Evolutionary conservation across 2,329 filamentous ascomycete genomes (phyloP).

Genomic region (Dactylonectria macrodidyma): DNA sequence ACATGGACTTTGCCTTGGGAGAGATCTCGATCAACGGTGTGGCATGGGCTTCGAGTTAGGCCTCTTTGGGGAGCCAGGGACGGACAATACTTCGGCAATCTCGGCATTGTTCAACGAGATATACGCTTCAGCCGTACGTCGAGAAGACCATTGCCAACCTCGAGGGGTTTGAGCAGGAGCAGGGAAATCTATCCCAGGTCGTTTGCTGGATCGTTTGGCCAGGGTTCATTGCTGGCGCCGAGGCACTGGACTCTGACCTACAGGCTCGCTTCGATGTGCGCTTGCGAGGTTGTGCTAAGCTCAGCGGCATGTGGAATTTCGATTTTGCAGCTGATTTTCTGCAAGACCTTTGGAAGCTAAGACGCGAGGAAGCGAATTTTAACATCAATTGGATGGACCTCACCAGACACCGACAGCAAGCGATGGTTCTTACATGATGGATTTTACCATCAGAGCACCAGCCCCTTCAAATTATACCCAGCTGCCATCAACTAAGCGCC

Average conservation of each 20-base stretch:
- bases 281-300: conserved; percentile 3
- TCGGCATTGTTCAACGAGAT: conserved; percentile 6
- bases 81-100: background rate
- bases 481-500: background rate
- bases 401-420: conserved; percentile 3
- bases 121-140: conserved; percentile 10
- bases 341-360: conserved; percentile 11
- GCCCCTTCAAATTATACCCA: background rate
- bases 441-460: background rate
- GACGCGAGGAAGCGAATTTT: background rate
- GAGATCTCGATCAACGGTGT: conserved; percentile 8
- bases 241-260: conserved; percentile 1
- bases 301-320: conserved; percentile 17
- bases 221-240: conserved; percentile 13
- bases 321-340: conserved; percentile 14
- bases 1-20: conserved; percentile 7
- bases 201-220: conserved; percentile 14
- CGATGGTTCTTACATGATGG: conserved; percentile 6
- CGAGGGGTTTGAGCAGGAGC: conserved; percentile 15
- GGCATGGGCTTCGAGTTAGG: conserved; percentile 10
- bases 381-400: conserved; percentile 20
- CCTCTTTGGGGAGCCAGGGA: conserved; percentile 6
- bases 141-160: conserved; percentile 18
- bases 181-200: conserved; percentile 4
- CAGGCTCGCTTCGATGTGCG: conserved; percentile 6